Percentiles rank a stretch among this genome's conserved stretches.
Evolutionary conservation across 805 yeast species (phyloP).

Genomic region (Candida insectorum): DNA sequence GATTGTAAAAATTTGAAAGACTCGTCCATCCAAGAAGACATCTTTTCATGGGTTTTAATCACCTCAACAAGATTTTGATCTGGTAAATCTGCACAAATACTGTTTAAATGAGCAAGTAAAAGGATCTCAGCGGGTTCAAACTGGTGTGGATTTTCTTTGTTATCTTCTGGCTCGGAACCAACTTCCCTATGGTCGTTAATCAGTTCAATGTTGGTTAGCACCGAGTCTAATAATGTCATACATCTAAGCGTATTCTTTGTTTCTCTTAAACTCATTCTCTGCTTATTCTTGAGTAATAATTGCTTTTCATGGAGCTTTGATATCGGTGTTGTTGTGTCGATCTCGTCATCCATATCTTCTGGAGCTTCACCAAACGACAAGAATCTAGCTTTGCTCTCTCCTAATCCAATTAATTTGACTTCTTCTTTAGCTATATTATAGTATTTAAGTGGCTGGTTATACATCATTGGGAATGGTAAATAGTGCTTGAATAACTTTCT

Average conservation of each 20-base stretch:
- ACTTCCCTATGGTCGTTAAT: no score
- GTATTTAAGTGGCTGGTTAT: constrained; percentile 55
- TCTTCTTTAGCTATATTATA: constrained; percentile 35
- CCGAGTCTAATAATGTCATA: constrained; percentile 11
- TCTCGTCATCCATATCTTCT: constrained; percentile 14
- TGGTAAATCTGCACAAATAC: constrained; percentile 7
- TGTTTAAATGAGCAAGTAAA: constrained; percentile 8
- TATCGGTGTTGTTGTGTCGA: constrained; percentile 19
- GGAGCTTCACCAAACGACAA: constrained; percentile 19
- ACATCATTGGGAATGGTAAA: constrained; percentile 73
- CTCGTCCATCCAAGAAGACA: no score
- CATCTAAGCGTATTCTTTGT: constrained; percentile 31
- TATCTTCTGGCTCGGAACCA: no score
- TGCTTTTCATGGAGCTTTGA: constrained; percentile 38
- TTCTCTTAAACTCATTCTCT: constrained; percentile 27
- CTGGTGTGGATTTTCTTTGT: not conserved
- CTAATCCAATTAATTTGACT: constrained; percentile 29
- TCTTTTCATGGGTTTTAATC: constrained; percentile 5
- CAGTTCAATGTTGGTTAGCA: no score
- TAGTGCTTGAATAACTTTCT: constrained; percentile 50
- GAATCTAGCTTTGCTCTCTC: constrained; percentile 22
- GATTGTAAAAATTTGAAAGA: no score
- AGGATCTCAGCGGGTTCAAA: constrained; percentile 5
- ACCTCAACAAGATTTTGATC: constrained; percentile 8
- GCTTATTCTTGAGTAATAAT: constrained; percentile 30